Evolutionary conservation across 148 eudicot genomes (phyloP).

Genomic region (Amaranthus cruentus): DNA sequence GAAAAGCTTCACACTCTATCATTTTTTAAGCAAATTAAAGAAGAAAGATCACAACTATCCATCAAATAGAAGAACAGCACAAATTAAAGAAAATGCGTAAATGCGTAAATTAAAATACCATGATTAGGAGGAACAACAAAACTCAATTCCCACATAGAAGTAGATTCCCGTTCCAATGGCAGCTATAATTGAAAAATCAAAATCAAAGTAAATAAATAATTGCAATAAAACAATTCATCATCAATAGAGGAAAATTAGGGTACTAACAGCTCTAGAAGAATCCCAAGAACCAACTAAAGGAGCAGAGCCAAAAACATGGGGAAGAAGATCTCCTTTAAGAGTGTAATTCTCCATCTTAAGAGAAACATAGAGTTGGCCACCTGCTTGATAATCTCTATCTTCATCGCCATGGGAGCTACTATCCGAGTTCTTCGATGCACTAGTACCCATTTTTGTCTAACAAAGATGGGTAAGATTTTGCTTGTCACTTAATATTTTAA

Average conservation of each 20-base stretch:
- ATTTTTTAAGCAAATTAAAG: background rate
- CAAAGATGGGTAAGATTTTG: background rate
- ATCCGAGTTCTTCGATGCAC: conserved; percentile 47
- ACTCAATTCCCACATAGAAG: conserved; percentile 87
- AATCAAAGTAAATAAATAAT: conserved; percentile 8
- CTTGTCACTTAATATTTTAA: background rate
- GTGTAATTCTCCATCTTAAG: conserved; percentile 73
- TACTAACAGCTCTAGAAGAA: conserved; percentile 64
- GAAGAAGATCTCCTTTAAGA: conserved; percentile 50
- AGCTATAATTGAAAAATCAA: conserved; percentile 33
- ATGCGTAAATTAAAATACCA: conserved; percentile 34
- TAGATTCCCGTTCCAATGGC: conserved; percentile 78
- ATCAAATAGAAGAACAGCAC: background rate
- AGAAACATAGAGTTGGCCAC: conserved; percentile 80
- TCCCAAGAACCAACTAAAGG: conserved; percentile 93
- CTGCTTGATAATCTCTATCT: conserved; percentile 45
- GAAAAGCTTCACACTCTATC: too few species aligned
- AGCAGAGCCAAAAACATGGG: conserved; percentile 87
- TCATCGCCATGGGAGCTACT: conserved; percentile 53
- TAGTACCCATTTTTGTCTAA: conserved; percentile 52
- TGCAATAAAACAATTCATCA: background rate
- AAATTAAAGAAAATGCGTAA: background rate
- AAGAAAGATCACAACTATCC: background rate
- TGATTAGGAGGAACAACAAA: conserved; percentile 94
- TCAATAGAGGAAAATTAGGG: background rate